Percentiles rank a stretch among this genome's conserved stretches.
These are phyloP conservation scores for Fomitopsis pinicola DNA, from an alignment of 1,284 basidiomycete species.

Conservation along the genomic window DNA sequence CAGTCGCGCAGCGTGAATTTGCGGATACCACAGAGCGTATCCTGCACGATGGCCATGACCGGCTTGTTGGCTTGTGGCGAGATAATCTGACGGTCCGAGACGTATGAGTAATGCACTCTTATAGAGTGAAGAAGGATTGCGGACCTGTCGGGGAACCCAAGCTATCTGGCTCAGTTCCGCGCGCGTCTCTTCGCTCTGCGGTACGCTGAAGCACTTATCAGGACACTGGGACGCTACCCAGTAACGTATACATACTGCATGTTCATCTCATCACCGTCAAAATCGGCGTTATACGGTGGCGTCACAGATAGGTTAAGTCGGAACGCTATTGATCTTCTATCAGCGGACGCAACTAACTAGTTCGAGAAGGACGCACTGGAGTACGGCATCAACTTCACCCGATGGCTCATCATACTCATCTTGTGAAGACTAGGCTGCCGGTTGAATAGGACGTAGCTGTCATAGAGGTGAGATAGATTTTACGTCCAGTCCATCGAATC, in stretches of 20 bases:
- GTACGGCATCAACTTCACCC: conserved; percentile 97
- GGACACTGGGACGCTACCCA: not conserved
- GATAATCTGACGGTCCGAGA: conserved; percentile 68
- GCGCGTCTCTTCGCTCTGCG: conserved; percentile 98
- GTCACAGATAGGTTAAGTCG: conserved; percentile 96
- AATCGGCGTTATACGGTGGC: conserved; percentile 94
- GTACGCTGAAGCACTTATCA: conserved; percentile 56
- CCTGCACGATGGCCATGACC: conserved; percentile 99
- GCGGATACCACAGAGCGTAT: conserved; percentile 95
- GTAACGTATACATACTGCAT: conserved; percentile 75
- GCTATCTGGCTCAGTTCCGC: conserved; percentile 98
- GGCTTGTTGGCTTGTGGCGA: conserved; percentile 99
- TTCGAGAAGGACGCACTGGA: conserved; percentile 71
- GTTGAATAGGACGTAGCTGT: conserved; percentile 93
- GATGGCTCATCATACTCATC: conserved; percentile 99
- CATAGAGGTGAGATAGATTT: not conserved
- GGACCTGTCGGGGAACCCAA: conserved; percentile 95
- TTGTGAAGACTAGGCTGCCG: conserved; percentile 98
- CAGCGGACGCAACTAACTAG: conserved; percentile 13
- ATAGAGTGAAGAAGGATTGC: not conserved
- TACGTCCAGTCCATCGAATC: not conserved
- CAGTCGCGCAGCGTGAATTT: conserved; percentile 96
- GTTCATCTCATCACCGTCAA: conserved; percentile 99
- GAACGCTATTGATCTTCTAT: conserved; percentile 63
- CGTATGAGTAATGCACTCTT: not conserved